A percentile compares a stretch with the other conserved stretches of the same genome.
phyloP scores from a whole-genome alignment of 179 eudicot species.

The Sideroxylon spinosum region DNA sequence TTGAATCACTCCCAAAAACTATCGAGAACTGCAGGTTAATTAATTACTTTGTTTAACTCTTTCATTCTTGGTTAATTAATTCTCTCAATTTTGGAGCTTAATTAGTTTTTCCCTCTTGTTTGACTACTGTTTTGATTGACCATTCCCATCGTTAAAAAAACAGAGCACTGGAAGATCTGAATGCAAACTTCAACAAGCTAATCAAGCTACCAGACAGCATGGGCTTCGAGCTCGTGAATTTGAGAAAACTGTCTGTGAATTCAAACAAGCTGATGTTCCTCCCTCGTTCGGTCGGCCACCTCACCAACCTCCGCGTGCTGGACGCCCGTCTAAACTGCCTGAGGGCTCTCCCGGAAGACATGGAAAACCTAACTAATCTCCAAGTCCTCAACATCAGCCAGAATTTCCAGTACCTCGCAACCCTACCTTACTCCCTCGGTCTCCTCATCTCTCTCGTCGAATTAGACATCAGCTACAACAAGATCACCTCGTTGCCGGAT shows the following conservation, averaged over 20 bases:
- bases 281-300: slow-evolving; percentile 61
- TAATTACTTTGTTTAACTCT: no score
- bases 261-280: slow-evolving; percentile 73
- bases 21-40: slow-evolving; percentile 76
- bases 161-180: slow-evolving; percentile 74
- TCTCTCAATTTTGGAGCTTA: no score
- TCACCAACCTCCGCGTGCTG: slow-evolving; percentile 49
- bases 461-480: slow-evolving; percentile 78
- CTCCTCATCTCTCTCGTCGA: slow-evolving; percentile 61
- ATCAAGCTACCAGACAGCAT: slow-evolving; percentile 60
- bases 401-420: slow-evolving; percentile 60
- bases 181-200: slow-evolving; percentile 77
- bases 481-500: slow-evolving; percentile 46
- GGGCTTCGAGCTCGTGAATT: slow-evolving; percentile 66
- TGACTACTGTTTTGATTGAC: not conserved
- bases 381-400: slow-evolving; percentile 65
- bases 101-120: no score
- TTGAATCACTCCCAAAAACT: slow-evolving; percentile 54
- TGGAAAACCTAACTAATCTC: slow-evolving; percentile 62
- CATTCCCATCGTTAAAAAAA: no score
- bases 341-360: slow-evolving; percentile 60
- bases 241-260: slow-evolving; percentile 61
- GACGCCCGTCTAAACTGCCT: slow-evolving; percentile 75
- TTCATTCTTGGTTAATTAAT: no score
- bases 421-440: slow-evolving; percentile 65